Percentiles rank a stretch among this genome's conserved stretches.
phyloP scores from a whole-genome alignment of 192 early-diverging fungal genomes.

The Jimgerdemannia lactiflua region DNA sequence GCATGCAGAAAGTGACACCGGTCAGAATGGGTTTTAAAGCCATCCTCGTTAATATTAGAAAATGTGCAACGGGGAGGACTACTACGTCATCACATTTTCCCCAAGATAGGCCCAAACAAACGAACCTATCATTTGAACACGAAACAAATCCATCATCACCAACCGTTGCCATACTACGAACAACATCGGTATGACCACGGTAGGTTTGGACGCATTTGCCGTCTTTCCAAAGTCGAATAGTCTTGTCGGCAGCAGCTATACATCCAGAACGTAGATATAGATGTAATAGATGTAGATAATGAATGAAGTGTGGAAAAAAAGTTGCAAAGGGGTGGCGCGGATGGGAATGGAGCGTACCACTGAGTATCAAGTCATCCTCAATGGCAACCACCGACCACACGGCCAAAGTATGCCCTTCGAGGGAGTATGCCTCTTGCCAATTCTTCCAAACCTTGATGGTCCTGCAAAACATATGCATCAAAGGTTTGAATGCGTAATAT shows the following conservation, averaged over 20 bases:
- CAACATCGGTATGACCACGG: slow-evolving; percentile 87
- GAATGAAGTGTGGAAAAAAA: not conserved
- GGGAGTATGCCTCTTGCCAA: slow-evolving; percentile 62
- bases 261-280: not conserved
- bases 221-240: slow-evolving; percentile 83
- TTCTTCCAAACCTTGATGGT: slow-evolving; percentile 72
- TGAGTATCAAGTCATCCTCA: slow-evolving; percentile 67
- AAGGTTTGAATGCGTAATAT: no score
- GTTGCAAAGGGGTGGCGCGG: not conserved
- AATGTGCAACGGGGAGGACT: no score
- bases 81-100: no score
- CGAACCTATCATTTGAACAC: slow-evolving; percentile 83
- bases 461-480: not conserved
- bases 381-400: slow-evolving; percentile 92
- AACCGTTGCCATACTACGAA: slow-evolving; percentile 70
- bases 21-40: no score
- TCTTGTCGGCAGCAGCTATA: slow-evolving; percentile 87
- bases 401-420: slow-evolving; percentile 77
- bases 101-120: not conserved
- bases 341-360: slow-evolving; percentile 47
- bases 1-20: no score
- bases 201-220: slow-evolving; percentile 62
- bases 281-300: not conserved
- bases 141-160: slow-evolving; percentile 75
- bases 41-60: no score